Evolutionary conservation across 2,329 filamentous ascomycete genomes (phyloP).

Genomic region (Cercospora beticola): DNA sequence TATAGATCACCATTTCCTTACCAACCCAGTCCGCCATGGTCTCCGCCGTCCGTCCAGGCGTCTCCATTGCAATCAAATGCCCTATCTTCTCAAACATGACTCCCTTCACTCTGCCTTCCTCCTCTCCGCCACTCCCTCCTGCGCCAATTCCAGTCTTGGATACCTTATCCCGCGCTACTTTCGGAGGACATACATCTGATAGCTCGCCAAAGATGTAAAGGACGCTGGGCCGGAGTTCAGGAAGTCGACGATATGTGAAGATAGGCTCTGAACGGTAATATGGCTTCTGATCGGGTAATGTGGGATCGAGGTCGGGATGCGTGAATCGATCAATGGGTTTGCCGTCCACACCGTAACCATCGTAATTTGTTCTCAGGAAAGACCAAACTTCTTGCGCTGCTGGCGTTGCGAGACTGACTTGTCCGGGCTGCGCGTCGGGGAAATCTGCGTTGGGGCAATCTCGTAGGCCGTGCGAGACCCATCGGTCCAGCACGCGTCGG

Average conservation of each 20-base stretch:
- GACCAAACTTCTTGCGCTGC: slow-evolving; percentile 87
- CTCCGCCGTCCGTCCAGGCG: slow-evolving; percentile 30
- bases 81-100: slow-evolving; percentile 65
- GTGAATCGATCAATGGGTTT: slow-evolving; percentile 41
- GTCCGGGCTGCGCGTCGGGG: slow-evolving; percentile 42
- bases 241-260: slow-evolving; percentile 57
- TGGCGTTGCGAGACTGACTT: slow-evolving; percentile 74
- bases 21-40: slow-evolving; percentile 17
- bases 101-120: slow-evolving; percentile 64
- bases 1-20: slow-evolving; percentile 15
- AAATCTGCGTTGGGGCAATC: slow-evolving; percentile 58
- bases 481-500: slow-evolving; percentile 70
- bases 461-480: slow-evolving; percentile 73
- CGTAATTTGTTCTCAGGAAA: slow-evolving; percentile 63
- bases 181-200: slow-evolving; percentile 56
- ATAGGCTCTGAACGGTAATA: slow-evolving; percentile 68
- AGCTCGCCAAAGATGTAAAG: slow-evolving; percentile 67
- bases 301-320: slow-evolving; percentile 44
- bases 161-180: slow-evolving; percentile 58
- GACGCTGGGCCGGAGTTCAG: slow-evolving; percentile 61
- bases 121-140: slow-evolving; percentile 65
- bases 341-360: slow-evolving; percentile 20
- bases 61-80: slow-evolving; percentile 83
- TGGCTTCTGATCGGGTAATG: slow-evolving; percentile 40
- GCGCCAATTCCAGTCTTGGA: slow-evolving; percentile 61